Percentiles rank a stretch among this genome's conserved stretches.
Conservation (phyloP, 169 alveolate species). For the Plasmodium ovale region DNA sequence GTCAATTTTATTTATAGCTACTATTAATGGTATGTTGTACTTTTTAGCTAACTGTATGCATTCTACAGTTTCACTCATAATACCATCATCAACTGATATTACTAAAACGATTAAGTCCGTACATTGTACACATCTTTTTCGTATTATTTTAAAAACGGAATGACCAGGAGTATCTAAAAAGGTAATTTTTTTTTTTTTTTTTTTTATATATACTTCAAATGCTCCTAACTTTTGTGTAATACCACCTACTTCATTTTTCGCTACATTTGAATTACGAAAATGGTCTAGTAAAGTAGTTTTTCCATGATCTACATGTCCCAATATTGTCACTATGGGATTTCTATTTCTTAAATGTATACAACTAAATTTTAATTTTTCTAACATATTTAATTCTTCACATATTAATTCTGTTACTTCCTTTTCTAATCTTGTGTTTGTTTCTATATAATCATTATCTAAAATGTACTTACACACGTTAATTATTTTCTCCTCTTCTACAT, state of each 20-base stretch:
- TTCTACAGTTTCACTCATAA: slow-evolving; percentile 95
- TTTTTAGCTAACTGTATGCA: slow-evolving; percentile 87
- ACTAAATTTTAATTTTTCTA: slow-evolving; percentile 91
- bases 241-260: slow-evolving; percentile 90
- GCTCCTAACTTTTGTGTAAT: slow-evolving; percentile 96
- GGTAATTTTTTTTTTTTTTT: slow-evolving; percentile 85
- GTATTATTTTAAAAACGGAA: slow-evolving; percentile 93
- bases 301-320: slow-evolving; percentile 99
- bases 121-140: slow-evolving; percentile 94
- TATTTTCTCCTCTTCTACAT: slow-evolving; percentile 90
- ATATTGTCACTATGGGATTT: slow-evolving; percentile 94
- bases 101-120: slow-evolving; percentile 95
- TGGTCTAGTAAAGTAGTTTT: slow-evolving; percentile 95
- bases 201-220: slow-evolving; percentile 86
- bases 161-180: slow-evolving; percentile 98
- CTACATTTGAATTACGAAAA: slow-evolving; percentile 84
- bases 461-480: slow-evolving; percentile 93
- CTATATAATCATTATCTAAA: slow-evolving; percentile 91
- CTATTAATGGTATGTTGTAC: slow-evolving; percentile 86
- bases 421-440: slow-evolving; percentile 87
- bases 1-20: slow-evolving; percentile 94
- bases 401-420: slow-evolving; percentile 76
- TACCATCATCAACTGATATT: slow-evolving; percentile 95
- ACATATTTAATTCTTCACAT: slow-evolving; percentile 93
- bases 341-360: slow-evolving; percentile 87